phyloP scores from a whole-genome alignment of 257 asterid species.

The Solanum pimpinellifolium region DNA sequence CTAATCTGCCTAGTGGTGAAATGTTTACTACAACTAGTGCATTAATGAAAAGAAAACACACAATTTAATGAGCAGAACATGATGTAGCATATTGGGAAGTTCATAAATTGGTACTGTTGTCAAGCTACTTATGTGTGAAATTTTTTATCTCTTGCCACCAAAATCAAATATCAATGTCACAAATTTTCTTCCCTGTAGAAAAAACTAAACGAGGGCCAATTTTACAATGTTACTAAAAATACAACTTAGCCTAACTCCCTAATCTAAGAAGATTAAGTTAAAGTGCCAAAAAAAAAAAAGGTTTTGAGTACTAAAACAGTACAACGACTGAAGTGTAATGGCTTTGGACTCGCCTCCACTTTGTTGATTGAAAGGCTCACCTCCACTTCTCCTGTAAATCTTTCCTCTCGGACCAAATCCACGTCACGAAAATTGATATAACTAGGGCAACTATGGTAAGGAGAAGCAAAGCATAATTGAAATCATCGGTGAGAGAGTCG shows the following conservation, averaged over 20 bases:
- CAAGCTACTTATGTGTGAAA: neutral
- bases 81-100: neutral
- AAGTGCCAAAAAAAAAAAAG: neutral
- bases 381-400: constrained; percentile 98
- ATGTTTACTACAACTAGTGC: neutral
- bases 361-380: constrained; percentile 21
- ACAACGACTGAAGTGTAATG: neutral
- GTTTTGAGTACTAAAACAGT: neutral
- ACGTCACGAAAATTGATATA: constrained; percentile 67
- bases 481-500: constrained; percentile 94
- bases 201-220: neutral
- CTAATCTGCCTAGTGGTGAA: neutral
- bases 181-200: neutral
- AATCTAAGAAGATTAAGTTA: neutral
- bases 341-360: constrained; percentile 1
- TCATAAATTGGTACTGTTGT: neutral
- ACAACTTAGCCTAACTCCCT: neutral
- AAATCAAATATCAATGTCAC: neutral
- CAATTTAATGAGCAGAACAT: neutral
- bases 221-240: neutral
- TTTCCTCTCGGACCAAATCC: constrained; percentile 92
- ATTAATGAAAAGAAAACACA: neutral
- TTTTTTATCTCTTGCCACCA: neutral
- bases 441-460: constrained; percentile 77
- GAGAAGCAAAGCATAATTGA: constrained; percentile 84